Conservation (phyloP, 2,329 filamentous ascomycete genomes). For the Waltergamsia citrina region DNA sequence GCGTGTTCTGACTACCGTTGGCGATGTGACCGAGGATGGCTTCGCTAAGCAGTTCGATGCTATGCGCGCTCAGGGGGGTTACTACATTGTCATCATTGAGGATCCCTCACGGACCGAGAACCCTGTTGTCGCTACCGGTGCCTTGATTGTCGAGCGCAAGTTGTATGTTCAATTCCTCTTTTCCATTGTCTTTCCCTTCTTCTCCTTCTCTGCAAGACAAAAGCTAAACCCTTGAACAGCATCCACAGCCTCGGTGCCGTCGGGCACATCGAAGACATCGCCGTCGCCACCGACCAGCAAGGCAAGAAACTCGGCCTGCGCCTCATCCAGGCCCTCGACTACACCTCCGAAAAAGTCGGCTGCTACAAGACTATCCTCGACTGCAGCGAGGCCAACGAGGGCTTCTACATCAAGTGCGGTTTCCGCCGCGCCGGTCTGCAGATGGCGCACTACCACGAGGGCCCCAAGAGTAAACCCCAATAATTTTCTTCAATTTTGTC, state of each 20-base stretch:
- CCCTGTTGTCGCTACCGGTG: conserved; percentile 81
- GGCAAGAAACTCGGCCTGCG: conserved; percentile 92
- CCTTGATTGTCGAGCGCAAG: conserved; percentile 86
- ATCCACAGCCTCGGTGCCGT: conserved; percentile 76
- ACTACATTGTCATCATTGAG: conserved; percentile 81
- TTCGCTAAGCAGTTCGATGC: conserved; percentile 78
- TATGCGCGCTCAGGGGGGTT: conserved; percentile 66
- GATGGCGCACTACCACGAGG: conserved; percentile 92
- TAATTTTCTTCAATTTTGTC: not conserved
- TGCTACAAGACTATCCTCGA: conserved; percentile 98
- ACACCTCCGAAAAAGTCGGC: conserved; percentile 75
- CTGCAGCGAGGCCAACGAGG: conserved; percentile 92
- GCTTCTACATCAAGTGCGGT: conserved; percentile 97
- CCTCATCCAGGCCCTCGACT: conserved; percentile 89
- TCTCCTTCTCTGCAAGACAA: not conserved
- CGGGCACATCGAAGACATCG: conserved; percentile 96
- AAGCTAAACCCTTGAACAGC: conserved; percentile 26
- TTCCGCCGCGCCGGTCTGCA: conserved; percentile 87
- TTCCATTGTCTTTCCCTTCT: not conserved
- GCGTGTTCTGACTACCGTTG: conserved; percentile 84
- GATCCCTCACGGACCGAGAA: conserved; percentile 48
- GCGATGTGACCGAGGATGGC: conserved; percentile 66
- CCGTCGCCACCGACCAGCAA: conserved; percentile 88
- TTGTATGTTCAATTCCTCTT: conserved; percentile 50
- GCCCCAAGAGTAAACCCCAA: conserved; percentile 32